Percentiles rank a stretch among this genome's conserved stretches.
These are phyloP conservation scores for Xylariaceae sp. DNA, from an alignment of 2,329 filamentous ascomycete species.

Conservation along the genomic window DNA sequence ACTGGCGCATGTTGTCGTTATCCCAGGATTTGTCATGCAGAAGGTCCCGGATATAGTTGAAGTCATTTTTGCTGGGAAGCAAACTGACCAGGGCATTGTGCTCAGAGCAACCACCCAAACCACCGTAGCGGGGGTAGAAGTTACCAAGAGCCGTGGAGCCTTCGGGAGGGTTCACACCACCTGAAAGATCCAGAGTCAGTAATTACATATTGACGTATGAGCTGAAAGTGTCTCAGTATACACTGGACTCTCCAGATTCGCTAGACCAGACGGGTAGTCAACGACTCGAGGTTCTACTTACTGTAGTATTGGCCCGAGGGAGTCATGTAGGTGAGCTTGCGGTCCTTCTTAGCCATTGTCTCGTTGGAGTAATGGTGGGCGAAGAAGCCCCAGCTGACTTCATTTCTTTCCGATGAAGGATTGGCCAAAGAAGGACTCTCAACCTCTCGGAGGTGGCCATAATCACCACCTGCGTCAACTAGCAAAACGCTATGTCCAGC, in stretches of 20 bases:
- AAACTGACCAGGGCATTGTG: slow-evolving; percentile 42
- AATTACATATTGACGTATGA: too few relatives aligned
- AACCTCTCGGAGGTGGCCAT: slow-evolving; percentile 56
- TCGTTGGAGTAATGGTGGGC: slow-evolving; percentile 57
- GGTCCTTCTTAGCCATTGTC: slow-evolving; percentile 52
- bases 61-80: slow-evolving; percentile 53
- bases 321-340: slow-evolving; percentile 58
- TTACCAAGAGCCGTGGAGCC: slow-evolving; percentile 60
- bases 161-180: slow-evolving; percentile 55
- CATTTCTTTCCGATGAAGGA: slow-evolving; percentile 50
- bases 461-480: slow-evolving; percentile 62
- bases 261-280: too few relatives aligned
- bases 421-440: slow-evolving; percentile 49
- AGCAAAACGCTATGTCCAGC: slow-evolving; percentile 60
- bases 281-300: too few relatives aligned
- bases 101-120: slow-evolving; percentile 46
- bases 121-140: slow-evolving; percentile 64
- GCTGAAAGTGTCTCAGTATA: too few relatives aligned
- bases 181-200: slow-evolving; percentile 11
- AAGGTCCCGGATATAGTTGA: slow-evolving; percentile 49
- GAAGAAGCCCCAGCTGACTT: slow-evolving; percentile 60
- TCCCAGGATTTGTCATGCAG: slow-evolving; percentile 38
- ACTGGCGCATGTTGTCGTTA: slow-evolving; percentile 35
- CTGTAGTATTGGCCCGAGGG: slow-evolving; percentile 46
- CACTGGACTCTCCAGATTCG: too few relatives aligned